phyloP scores from a whole-genome alignment of 2,329 filamentous ascomycete species.

The Xylariaceae sp. region DNA sequence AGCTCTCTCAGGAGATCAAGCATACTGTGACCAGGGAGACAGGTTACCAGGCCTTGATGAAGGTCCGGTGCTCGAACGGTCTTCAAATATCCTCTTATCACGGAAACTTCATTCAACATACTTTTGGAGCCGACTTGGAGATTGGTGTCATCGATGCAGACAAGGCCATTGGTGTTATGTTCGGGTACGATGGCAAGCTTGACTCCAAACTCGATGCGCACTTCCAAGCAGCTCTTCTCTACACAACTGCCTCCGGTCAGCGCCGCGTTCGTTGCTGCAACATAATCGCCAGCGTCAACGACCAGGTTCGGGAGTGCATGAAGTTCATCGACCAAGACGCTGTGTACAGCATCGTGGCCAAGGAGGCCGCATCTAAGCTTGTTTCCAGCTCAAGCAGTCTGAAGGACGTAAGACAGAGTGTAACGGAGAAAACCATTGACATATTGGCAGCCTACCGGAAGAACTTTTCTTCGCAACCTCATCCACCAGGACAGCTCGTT shows the following conservation, averaged over 20 bases:
- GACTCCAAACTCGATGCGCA: constrained; percentile 94
- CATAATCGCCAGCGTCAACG: constrained; percentile 85
- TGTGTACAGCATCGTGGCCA: constrained; percentile 80
- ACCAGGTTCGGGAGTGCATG: constrained; percentile 77
- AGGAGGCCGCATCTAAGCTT: constrained; percentile 87
- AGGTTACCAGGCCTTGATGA: constrained; percentile 94
- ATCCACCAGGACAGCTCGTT: constrained; percentile 87
- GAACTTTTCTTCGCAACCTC: constrained; percentile 74
- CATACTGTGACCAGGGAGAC: constrained; percentile 86
- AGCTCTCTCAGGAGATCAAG: constrained; percentile 77
- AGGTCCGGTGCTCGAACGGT: constrained; percentile 95
- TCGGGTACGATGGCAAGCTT: constrained; percentile 95
- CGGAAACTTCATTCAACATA: constrained; percentile 94
- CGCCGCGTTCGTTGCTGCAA: constrained; percentile 90
- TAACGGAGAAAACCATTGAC: constrained; percentile 90
- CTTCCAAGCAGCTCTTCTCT: constrained; percentile 91
- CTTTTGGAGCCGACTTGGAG: constrained; percentile 89
- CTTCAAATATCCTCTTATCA: constrained; percentile 91
- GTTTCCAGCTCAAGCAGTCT: constrained; percentile 62
- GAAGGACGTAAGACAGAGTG: constrained; percentile 75
- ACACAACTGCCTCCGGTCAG: constrained; percentile 86
- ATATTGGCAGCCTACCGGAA: constrained; percentile 89
- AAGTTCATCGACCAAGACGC: constrained; percentile 96
- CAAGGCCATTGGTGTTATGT: constrained; percentile 86
- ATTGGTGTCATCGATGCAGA: constrained; percentile 89